Conservation (phyloP, 495 filamentous ascomycete genomes). For the Hapsidospora chrysogenum region DNA sequence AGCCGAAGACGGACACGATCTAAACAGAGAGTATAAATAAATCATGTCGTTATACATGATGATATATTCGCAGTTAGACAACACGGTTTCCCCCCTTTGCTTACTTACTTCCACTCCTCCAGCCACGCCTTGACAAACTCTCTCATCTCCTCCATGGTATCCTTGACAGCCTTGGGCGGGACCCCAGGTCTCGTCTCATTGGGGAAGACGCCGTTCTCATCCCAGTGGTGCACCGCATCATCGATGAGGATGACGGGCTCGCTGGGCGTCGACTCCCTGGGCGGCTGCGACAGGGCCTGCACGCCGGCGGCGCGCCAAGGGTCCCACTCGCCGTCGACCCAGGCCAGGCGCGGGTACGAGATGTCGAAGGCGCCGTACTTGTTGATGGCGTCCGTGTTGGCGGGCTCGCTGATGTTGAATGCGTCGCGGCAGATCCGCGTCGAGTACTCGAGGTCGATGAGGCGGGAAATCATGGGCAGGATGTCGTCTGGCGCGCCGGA, state of each 20-base stretch:
- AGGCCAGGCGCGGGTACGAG: slow-evolving; percentile 45
- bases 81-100: too few relatives aligned
- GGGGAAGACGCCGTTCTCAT: slow-evolving; percentile 49
- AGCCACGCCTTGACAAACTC: slow-evolving; percentile 51
- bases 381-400: slow-evolving; percentile 43
- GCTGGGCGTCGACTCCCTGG: slow-evolving; percentile 31
- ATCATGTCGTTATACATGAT: neutral
- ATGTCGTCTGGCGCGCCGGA: slow-evolving; percentile 38
- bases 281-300: slow-evolving; percentile 29
- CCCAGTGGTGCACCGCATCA: slow-evolving; percentile 54
- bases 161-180: slow-evolving; percentile 34
- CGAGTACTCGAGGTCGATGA: slow-evolving; percentile 36
- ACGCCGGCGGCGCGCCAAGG: slow-evolving; percentile 54
- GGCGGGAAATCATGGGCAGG: slow-evolving; percentile 48
- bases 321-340: slow-evolving; percentile 51
- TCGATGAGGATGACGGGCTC: slow-evolving; percentile 48
- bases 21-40: too few relatives aligned
- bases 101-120: slow-evolving; percentile 37
- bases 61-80: too few relatives aligned
- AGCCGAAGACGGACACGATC: neutral
- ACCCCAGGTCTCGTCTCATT: slow-evolving; percentile 36
- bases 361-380: slow-evolving; percentile 52
- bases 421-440: slow-evolving; percentile 35
- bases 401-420: slow-evolving; percentile 43
- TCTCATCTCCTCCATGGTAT: slow-evolving; percentile 36